Base-by-base conservation (phyloP, 1,284 basidiomycete species). In the Ustilago hordei region DNA sequence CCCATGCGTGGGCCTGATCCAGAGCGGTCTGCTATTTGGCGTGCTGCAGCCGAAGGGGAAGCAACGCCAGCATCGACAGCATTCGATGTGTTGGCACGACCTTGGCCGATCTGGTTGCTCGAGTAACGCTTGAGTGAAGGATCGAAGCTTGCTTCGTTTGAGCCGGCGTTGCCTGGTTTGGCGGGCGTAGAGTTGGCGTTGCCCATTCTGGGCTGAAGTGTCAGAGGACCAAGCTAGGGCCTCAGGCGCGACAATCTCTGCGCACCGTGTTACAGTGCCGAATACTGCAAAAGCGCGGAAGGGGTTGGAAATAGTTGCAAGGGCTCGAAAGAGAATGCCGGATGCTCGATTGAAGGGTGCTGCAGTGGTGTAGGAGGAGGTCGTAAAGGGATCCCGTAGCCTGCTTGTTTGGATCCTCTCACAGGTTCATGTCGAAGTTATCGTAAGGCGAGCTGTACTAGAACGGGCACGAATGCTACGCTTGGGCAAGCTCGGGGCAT, bases 181-280 rank as follows among this genome's bases (percentile, higher is more conserved):
- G 48, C 50, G 52, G 74, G 59, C 1, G 62, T 60, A 6, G 75
- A 77, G 32, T 77, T 77, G 43, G 69, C 59, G 50, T 77, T 77
- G 28, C 75, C 75, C 75, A 77, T 77, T 2, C 3, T 28, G 43
- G 17, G 17, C 19, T 39, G 11, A 31, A 11, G 23, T 52, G 41
- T n/a, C 8, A 12, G 28, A 17, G 34, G 31, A 3, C n/a, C n/a
- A 45, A 45, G 43, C 23, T 28, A 28, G 23, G 23, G 23, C 23
- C 23, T 28, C 23, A 28, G 23, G 23, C 23, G 23, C 23, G 3
- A 28, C 23, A 28, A 28, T 28, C 23, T 28, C 23, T 28, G 23
- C 23, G 23, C 2, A 28, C 2, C 23, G 23, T 28, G 23, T 28
- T 28, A 28, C 23, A 28, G 23, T 28, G 23, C 23, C 23, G 23